Evolutionary conservation across 2,329 filamentous ascomycete genomes (phyloP), one percentile per base, ranked within the genome.

Genomic region (Penicillium vulpinum): DNA sequence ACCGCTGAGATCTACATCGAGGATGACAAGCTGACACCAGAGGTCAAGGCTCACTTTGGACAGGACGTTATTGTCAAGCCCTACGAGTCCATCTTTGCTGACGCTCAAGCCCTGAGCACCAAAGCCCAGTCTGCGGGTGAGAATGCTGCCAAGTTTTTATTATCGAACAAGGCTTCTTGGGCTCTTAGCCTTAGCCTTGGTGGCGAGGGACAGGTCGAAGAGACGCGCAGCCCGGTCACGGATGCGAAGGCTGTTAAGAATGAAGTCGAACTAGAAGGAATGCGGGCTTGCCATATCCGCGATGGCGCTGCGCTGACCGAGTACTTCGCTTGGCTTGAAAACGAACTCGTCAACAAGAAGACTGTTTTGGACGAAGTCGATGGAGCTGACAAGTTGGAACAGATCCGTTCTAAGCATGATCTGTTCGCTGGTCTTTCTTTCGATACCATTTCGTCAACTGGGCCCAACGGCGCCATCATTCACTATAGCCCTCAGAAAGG

Each of bases 211-310:
- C 86, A 88, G 58, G 91, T 96, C 2, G 92, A 97, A 53, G 92
- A 97, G 69, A 80, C 89, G 21, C 84, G 93, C 64, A 97, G 92
- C 67, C 92, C 92, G 1, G 85, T 99, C 56, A 88, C 87, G 5
- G 92, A 97, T 75, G 86, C 92, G 35, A 99, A 99, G 78, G 92
- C 94, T 8, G 81, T 97, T 72, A 99, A 99, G 78, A 99, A 97
- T 66, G 86, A 91, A 54, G 87, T 85, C 0, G 94, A 99, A 73
- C 79, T 97, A 43, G 86, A 91, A 67, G 94, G 94, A 59, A 97
- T 99, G 94, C 85, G 92, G 59, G 85, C 89, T 56, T 97, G 94
- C 71, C 94, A 99, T 71, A 86, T 97, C 64, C 87, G 94, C 62
- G 94, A 99, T 69, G 94, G 94, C 45, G 92, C 91, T 45, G 93